These are phyloP conservation scores for Nicotiana otophora DNA, from an alignment of 257 asterid species.

Conservation along the genomic window DNA sequence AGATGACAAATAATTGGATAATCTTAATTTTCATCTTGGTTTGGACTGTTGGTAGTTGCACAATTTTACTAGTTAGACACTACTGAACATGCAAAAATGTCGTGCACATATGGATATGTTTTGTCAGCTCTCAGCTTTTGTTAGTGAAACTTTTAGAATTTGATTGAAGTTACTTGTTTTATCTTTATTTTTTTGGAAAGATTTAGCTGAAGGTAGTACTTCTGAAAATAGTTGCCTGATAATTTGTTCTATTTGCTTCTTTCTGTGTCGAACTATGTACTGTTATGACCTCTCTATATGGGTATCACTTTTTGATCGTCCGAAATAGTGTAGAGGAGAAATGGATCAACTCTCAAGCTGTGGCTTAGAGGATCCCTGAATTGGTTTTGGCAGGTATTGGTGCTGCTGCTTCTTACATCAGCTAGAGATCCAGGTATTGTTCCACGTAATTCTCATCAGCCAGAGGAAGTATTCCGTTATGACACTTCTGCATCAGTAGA, in stretches of 20 bases:
- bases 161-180: constrained; percentile 1
- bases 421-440: constrained; percentile 97
- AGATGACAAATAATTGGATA: background rate
- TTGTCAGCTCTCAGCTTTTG: background rate
- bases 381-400: constrained; percentile 58
- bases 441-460: constrained; percentile 93
- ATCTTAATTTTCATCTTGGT: background rate
- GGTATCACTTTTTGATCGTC: background rate
- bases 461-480: constrained; percentile 89
- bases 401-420: constrained; percentile 72
- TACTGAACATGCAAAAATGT: background rate
- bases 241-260: background rate
- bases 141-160: background rate
- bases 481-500: constrained; percentile 71
- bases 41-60: constrained; percentile 8
- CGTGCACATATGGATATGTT: background rate
- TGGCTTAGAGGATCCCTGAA: constrained; percentile 8
- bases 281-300: background rate
- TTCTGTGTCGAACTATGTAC: background rate
- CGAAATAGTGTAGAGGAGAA: background rate
- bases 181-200: background rate
- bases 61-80: background rate
- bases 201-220: background rate
- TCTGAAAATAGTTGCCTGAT: background rate
- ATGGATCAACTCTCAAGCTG: background rate